Conservation (phyloP, 2,329 filamentous ascomycete genomes). For the Colletotrichum sp. region DNA sequence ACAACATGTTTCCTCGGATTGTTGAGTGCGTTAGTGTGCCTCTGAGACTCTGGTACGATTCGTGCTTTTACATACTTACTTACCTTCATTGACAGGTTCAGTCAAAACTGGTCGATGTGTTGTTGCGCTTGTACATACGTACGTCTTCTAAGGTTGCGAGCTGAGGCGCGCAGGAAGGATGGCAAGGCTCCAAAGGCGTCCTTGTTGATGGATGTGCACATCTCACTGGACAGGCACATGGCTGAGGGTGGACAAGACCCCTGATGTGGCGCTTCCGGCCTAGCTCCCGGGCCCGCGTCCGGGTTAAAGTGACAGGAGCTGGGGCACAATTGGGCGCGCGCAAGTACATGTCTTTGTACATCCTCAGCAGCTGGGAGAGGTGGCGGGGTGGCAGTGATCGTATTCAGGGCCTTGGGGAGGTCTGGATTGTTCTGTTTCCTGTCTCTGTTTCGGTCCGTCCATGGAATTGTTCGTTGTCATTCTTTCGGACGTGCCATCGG, state of each 20-base stretch:
- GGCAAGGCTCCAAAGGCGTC: background rate
- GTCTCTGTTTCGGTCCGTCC: background rate
- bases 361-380: background rate
- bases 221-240: background rate
- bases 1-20: background rate
- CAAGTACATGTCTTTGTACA: background rate
- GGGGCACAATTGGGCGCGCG: background rate
- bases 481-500: background rate
- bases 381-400: background rate
- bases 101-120: background rate
- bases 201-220: background rate
- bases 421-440: background rate
- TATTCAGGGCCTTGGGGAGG: background rate
- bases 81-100: background rate
- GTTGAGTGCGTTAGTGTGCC: background rate
- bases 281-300: background rate
- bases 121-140: background rate
- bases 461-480: background rate
- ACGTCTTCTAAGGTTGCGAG: background rate
- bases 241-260: background rate
- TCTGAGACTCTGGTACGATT: background rate
- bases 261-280: background rate
- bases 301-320: background rate
- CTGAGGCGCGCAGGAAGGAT: background rate
- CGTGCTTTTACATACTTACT: background rate